Base-by-base conservation (phyloP, 805 yeast genomes). In the Saccharomycopsis fibuligera region DNA sequence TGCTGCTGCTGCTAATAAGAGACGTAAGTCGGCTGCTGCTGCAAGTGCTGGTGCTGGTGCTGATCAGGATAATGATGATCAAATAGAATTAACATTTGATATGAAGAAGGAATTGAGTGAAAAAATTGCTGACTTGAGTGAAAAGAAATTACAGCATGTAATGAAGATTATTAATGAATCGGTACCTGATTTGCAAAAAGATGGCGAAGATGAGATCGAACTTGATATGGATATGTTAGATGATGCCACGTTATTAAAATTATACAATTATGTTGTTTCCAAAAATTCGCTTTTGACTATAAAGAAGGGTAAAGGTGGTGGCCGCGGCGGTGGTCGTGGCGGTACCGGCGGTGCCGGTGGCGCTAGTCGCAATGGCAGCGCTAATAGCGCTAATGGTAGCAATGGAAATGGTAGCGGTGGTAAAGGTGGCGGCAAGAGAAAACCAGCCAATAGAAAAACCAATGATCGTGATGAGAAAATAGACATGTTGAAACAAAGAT, bases 61-160 rank as follows among this genome's bases (percentile, higher is more conserved):
- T 30, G 59, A 59, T 38, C 36, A 42, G 35, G 48, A 46, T 47
- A 54, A 58, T 60, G 58, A 56, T 59, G 60, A 61, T 51, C 60
- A 59, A 56, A 59, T 64, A 50, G 60, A 58, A 45, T 54, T 47
- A 47, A 86, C 96, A 0, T 93, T 87, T 62, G 98, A 90, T 61
- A 91, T 91, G 98, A 93, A 93, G 75, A 86, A 87, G 62, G 93
- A 88, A 63, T 81, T 93, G 50, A 79, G 89, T 48, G 97, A 89
- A 61, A 81, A 81, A 57, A 90, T 93, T 62, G 81, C 83, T 45
- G 81, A 79, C 51, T 68, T 81, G 54, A 77, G 88, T 39, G 95
- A 89, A 56, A 79, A 83, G 65, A 87, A 86, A 68, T 70, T 91
- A 58, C 86, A 83, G 57, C 83, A 85, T 51, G 95, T 89, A 30